Evolutionary conservation across 1,139 yeast species (phyloP).

Genomic region (Komagataea norvegica): DNA sequence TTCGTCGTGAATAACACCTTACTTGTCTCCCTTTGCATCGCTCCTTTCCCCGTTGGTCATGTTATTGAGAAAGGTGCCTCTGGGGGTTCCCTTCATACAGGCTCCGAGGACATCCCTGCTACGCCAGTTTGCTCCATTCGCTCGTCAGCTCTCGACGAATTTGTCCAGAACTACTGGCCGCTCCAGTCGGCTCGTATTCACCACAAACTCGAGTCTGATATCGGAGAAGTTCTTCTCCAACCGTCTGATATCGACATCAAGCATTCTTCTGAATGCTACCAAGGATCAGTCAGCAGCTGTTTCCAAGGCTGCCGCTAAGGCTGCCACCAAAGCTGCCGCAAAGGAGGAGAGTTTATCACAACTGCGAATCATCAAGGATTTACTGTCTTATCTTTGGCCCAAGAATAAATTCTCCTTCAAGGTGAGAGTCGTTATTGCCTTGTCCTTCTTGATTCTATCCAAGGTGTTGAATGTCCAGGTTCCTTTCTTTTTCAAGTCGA

Average conservation of each 20-base stretch:
- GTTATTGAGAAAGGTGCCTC: too few relatives aligned
- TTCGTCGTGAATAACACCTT: too few relatives aligned
- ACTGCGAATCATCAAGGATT: constrained; percentile 53
- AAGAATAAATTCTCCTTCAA: constrained; percentile 65
- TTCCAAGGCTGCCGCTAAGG: neutral
- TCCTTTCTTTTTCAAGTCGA: constrained; percentile 87
- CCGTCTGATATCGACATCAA: constrained; percentile 6
- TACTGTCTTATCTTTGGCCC: constrained; percentile 88
- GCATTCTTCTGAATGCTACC: neutral
- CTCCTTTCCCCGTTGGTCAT: too few relatives aligned
- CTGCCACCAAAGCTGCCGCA: neutral
- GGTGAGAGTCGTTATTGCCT: constrained; percentile 70
- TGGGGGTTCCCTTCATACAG: neutral
- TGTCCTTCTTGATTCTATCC: constrained; percentile 68
- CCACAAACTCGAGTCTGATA: constrained; percentile 2
- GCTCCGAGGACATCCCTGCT: neutral
- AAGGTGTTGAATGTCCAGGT: constrained; percentile 90
- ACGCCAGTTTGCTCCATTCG: neutral
- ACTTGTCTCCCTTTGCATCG: neutral
- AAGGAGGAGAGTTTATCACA: constrained; percentile 27
- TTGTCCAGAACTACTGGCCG: neutral
- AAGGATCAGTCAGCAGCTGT: neutral
- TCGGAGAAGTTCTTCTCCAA: constrained; percentile 4
- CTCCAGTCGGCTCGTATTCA: constrained; percentile 1
- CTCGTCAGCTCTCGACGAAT: neutral